Conservation (phyloP, 2,329 filamentous ascomycete genomes). For the Arthrocladium fulminans region DNA sequence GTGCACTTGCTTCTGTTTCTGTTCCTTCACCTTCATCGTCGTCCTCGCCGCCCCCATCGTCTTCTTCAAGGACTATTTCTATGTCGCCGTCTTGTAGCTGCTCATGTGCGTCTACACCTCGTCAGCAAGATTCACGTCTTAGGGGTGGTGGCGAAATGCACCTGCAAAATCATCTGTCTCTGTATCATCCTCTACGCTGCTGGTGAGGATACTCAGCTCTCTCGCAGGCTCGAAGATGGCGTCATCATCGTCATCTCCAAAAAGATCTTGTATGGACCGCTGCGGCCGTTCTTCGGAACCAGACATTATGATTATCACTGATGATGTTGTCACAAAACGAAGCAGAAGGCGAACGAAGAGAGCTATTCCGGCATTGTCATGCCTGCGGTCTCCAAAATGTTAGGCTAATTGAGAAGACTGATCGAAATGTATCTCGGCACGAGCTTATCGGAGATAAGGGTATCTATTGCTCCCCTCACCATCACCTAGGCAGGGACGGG, state of each 20-base stretch:
- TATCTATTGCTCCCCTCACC: not conserved
- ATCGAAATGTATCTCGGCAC: not conserved
- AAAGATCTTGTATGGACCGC: conserved; percentile 16
- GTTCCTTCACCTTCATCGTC: conserved; percentile 60
- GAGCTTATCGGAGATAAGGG: not conserved
- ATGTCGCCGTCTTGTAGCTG: conserved; percentile 13
- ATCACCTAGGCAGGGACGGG: not conserved
- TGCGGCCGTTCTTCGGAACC: conserved; percentile 14
- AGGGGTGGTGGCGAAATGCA: not conserved
- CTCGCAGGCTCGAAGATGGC: conserved; percentile 10
- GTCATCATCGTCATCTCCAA: conserved; percentile 19
- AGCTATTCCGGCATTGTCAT: not conserved
- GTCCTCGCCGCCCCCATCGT: conserved; percentile 46
- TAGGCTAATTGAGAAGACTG: not conserved
- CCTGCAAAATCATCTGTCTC: conserved; percentile 6
- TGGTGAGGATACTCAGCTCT: conserved; percentile 5
- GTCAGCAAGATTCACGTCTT: not conserved
- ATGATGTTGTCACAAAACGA: not conserved
- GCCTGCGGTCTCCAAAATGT: not conserved
- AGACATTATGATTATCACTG: conserved; percentile 14
- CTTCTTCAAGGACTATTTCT: conserved; percentile 27
- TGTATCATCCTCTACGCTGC: conserved; percentile 6
- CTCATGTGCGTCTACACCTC: conserved; percentile 18
- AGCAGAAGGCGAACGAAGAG: conserved; percentile 1
- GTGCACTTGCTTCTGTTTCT: conserved; percentile 26